Percentiles rank a stretch among this genome's conserved stretches.
Conservation (phyloP, 257 asterid species). For the Nicotiana attenuata region DNA sequence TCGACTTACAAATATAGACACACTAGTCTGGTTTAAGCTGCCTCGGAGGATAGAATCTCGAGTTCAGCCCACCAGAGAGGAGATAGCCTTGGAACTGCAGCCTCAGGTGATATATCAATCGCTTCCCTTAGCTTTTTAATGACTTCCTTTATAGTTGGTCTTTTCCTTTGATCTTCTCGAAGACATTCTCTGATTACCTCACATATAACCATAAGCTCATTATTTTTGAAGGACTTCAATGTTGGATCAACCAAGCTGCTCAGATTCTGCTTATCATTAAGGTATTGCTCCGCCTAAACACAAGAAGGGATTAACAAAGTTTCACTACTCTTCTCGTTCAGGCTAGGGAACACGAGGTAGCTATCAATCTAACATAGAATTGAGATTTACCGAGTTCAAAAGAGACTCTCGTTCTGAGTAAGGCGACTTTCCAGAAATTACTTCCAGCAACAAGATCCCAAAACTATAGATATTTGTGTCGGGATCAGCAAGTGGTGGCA, state of each 20-base stretch:
- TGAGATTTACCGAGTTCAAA: slow-evolving; percentile 4
- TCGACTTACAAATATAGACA: neutral
- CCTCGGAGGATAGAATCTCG: slow-evolving; percentile 16
- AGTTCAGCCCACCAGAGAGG: slow-evolving; percentile 23
- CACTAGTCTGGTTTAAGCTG: neutral
- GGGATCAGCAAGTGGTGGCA: neutral
- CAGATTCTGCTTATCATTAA: neutral
- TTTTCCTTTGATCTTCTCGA: neutral
- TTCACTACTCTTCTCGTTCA: neutral
- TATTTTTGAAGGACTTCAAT: slow-evolving; percentile 3
- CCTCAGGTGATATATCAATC: slow-evolving; percentile 11
- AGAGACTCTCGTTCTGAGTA: slow-evolving; percentile 3
- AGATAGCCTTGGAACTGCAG: slow-evolving; percentile 13
- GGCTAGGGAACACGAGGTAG: too few relatives aligned
- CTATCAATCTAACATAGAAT: neutral
- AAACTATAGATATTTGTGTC: slow-evolving; percentile 4
- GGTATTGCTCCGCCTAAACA: slow-evolving; percentile 5
- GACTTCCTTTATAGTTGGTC: slow-evolving; percentile 12
- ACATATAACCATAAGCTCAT: neutral
- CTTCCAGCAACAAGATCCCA: slow-evolving; percentile 12
- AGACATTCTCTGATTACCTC: slow-evolving; percentile 9
- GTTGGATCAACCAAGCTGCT: slow-evolving; percentile 4
- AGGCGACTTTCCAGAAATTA: slow-evolving; percentile 6
- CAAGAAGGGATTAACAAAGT: neutral
- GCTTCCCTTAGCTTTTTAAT: slow-evolving; percentile 2